Evolutionary conservation across 2,329 filamentous ascomycete species (phyloP).

Genomic region (Fusarium solani-melongenae): DNA sequence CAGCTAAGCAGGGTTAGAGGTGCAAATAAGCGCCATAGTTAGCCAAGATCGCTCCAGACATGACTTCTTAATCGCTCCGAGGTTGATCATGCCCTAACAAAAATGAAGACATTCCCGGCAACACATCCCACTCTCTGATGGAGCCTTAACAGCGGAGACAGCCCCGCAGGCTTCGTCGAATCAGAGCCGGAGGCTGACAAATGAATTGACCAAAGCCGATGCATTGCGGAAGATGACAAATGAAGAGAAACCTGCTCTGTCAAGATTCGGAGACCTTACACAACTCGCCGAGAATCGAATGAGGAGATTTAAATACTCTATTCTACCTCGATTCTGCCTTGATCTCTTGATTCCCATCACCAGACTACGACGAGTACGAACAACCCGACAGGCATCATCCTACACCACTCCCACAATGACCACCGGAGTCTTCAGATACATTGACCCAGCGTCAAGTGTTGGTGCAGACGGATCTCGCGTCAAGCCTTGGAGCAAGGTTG

Average conservation of each 20-base stretch:
- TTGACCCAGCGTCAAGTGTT: conserved; percentile 29
- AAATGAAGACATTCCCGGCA: not conserved
- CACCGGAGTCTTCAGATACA: conserved; percentile 32
- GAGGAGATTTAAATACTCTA: not conserved
- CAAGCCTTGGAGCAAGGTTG: conserved; percentile 40
- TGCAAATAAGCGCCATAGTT: not conserved
- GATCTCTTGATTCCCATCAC: not conserved
- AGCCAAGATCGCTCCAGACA: not conserved
- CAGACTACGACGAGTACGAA: not conserved
- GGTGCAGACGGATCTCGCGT: conserved; percentile 14
- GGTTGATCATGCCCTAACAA: not conserved
- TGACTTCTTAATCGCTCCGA: not conserved
- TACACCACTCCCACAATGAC: conserved; percentile 21
- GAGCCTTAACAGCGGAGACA: not conserved
- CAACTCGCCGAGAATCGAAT: not conserved
- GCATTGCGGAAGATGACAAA: not conserved
- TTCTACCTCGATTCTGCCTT: not conserved
- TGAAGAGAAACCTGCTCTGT: not conserved
- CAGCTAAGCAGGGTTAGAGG: not conserved
- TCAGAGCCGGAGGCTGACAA: not conserved
- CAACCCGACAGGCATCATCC: not conserved
- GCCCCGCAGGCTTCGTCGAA: not conserved
- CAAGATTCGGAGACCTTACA: not conserved
- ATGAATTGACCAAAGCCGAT: not conserved
- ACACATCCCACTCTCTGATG: not conserved